Percentiles rank a stretch among this genome's conserved stretches.
These are phyloP conservation scores for Emmonsia crescens DNA, from an alignment of 2,329 filamentous ascomycete genomes.

Conservation along the genomic window DNA sequence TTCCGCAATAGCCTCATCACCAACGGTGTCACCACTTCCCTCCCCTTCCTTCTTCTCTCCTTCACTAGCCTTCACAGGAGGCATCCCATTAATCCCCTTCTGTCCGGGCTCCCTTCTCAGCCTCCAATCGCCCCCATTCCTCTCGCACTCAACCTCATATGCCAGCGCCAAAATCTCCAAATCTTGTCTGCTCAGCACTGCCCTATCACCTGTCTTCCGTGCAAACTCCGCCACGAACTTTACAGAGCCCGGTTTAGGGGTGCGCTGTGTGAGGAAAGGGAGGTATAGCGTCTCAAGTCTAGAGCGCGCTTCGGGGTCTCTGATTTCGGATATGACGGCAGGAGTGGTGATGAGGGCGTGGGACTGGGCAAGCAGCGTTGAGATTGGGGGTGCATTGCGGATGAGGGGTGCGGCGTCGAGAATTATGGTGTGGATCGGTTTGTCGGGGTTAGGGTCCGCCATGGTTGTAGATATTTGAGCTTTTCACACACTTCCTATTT, in stretches of 20 bases:
- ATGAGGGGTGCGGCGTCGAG: constrained; percentile 89
- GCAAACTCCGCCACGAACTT: constrained; percentile 76
- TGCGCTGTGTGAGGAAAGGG: constrained; percentile 71
- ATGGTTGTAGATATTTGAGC: constrained; percentile 10
- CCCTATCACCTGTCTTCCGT: constrained; percentile 75
- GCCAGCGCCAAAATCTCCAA: constrained; percentile 79
- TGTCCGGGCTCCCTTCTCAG: constrained; percentile 69
- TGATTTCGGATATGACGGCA: constrained; percentile 74
- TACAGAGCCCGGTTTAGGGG: constrained; percentile 64
- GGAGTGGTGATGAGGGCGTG: constrained; percentile 74
- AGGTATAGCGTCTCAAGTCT: constrained; percentile 74
- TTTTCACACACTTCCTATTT: background rate
- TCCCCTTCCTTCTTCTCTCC: constrained; percentile 16
- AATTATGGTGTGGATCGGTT: constrained; percentile 70
- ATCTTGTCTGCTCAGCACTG: constrained; percentile 81
- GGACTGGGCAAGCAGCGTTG: constrained; percentile 66
- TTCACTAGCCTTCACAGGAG: constrained; percentile 32
- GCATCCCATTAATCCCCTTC: constrained; percentile 61
- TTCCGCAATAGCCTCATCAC: constrained; percentile 12
- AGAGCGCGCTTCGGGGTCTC: constrained; percentile 67
- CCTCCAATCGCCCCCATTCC: constrained; percentile 81
- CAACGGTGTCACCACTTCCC: background rate
- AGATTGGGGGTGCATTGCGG: constrained; percentile 79
- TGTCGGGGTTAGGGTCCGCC: constrained; percentile 31
- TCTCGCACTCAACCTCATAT: constrained; percentile 89